phyloP scores from a whole-genome alignment of 1,284 basidiomycete species.

The Ceratobasidium sp. region DNA sequence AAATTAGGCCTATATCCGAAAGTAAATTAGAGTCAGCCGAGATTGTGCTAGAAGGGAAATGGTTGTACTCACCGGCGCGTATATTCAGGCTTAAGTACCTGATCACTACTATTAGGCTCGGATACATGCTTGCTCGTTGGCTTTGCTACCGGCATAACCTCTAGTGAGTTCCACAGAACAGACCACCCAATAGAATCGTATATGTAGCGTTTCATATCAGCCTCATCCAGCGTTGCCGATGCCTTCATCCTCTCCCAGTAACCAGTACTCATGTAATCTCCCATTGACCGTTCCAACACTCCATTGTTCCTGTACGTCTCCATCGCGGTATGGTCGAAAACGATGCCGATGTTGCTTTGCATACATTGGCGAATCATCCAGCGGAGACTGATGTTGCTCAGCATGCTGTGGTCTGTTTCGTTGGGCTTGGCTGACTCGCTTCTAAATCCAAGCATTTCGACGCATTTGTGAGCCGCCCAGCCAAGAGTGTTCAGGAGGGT shows the following conservation, averaged over 20 bases:
- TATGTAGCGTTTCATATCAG: not conserved
- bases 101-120: not conserved
- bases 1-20: not conserved
- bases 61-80: not conserved
- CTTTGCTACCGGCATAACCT: not conserved
- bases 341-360: constrained; percentile 26
- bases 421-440: not conserved
- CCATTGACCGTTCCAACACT: not conserved
- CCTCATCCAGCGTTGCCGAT: not conserved
- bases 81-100: not conserved
- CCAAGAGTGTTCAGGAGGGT: too few species aligned
- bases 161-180: not conserved
- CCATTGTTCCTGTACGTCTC: not conserved
- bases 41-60: not conserved
- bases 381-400: constrained; percentile 15
- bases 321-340: constrained; percentile 27
- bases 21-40: not conserved
- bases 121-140: not conserved
- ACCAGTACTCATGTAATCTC: not conserved
- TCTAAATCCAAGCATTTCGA: too few species aligned
- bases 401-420: not conserved
- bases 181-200: not conserved
- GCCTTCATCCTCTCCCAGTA: not conserved
- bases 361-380: constrained; percentile 38
- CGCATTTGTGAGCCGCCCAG: too few species aligned